Base-by-base conservation (phyloP, 1,139 yeast species). In the Nadsonia starkeyi-henricii region DNA sequence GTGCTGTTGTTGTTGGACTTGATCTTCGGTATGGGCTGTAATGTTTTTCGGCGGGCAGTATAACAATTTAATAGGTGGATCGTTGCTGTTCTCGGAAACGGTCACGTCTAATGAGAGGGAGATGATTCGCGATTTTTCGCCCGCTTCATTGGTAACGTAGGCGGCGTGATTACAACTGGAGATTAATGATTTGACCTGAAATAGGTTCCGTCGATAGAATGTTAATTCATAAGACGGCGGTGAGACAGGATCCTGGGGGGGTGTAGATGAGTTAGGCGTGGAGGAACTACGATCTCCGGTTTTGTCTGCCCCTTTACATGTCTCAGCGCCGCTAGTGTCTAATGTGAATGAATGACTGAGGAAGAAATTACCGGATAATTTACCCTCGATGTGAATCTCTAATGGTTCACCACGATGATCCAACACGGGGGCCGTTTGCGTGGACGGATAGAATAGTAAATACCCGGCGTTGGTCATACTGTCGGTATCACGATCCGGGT, bases 191-290 rank as follows among this genome's bases (percentile, higher is more conserved):
- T 55, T 54, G 12, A 62, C 61, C 48, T 61, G 64, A 43, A 62
- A 61, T 42, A 62, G 52, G 45, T 62, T 62, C 9, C 65, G 53
- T 20, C 64, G 57, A 47, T 61, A 61, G 48, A 62, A 61, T 1
- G 65, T 62, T 33, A 62, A 54, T 41, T 59, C 45, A 37, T 42
- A 20, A 30, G 51, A 46, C 44, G 51, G 47, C 36, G 54, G 52
- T 26, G 50, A 52, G 20, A 46, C 47, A n/a, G 51, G 50, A 7
- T 7, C 12, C 30, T 7, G 7, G 7, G 30, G 30, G 7, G 12
- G 7, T 12, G 12, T 26, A 7, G 30, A 7, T 7, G 30, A 26
- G 7, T 7, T 26, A 26, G 30, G 12, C 30, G 30, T 26, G 30
- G 30, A 26, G 7, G 12, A 7, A 7, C 9, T 7, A 12, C 12